Percentiles rank a stretch among this genome's conserved stretches.
These are phyloP conservation scores for Penicillium sp. DNA, from an alignment of 2,329 filamentous ascomycete genomes.

Conservation along the genomic window DNA sequence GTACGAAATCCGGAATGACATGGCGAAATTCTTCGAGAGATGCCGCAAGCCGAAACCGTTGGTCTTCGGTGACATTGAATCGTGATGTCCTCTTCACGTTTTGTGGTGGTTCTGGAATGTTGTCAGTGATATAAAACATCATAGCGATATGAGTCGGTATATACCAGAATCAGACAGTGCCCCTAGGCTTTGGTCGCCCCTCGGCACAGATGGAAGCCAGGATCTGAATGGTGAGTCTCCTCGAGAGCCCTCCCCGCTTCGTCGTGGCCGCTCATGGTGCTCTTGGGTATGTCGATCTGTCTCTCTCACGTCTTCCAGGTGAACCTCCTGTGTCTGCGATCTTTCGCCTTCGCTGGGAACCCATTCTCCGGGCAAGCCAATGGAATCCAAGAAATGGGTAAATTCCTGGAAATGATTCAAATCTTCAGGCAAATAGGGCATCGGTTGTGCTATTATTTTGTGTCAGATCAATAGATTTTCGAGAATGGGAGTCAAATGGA, in stretches of 20 bases:
- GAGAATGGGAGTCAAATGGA: not conserved
- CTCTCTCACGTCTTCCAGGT: slow-evolving; percentile 25
- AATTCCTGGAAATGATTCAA: slow-evolving; percentile 38
- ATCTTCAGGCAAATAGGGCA: slow-evolving; percentile 33
- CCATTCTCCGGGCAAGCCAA: slow-evolving; percentile 37
- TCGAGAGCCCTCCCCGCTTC: slow-evolving; percentile 24
- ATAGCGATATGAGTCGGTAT: not conserved
- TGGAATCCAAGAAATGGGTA: slow-evolving; percentile 37
- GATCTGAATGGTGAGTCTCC: slow-evolving; percentile 35
- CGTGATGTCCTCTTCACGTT: slow-evolving; percentile 19
- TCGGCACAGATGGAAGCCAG: slow-evolving; percentile 34
- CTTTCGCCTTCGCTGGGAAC: slow-evolving; percentile 28
- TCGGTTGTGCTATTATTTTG: slow-evolving; percentile 21
- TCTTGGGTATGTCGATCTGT: slow-evolving; percentile 17
- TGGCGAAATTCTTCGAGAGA: slow-evolving; percentile 32
- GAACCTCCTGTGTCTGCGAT: slow-evolving; percentile 25
- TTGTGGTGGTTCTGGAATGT: slow-evolving; percentile 27
- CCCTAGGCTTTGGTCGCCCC: slow-evolving; percentile 33
- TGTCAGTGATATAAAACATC: not conserved
- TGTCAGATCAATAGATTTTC: slow-evolving; percentile 3
- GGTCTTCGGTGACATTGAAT: slow-evolving; percentile 31
- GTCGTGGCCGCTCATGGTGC: slow-evolving; percentile 19
- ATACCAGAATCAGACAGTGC: slow-evolving; percentile 33
- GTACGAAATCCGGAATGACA: slow-evolving; percentile 53
- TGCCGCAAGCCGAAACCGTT: slow-evolving; percentile 30